phyloP scores from a whole-genome alignment of 139 green algal species.

The Parachlorella kessleri region DNA sequence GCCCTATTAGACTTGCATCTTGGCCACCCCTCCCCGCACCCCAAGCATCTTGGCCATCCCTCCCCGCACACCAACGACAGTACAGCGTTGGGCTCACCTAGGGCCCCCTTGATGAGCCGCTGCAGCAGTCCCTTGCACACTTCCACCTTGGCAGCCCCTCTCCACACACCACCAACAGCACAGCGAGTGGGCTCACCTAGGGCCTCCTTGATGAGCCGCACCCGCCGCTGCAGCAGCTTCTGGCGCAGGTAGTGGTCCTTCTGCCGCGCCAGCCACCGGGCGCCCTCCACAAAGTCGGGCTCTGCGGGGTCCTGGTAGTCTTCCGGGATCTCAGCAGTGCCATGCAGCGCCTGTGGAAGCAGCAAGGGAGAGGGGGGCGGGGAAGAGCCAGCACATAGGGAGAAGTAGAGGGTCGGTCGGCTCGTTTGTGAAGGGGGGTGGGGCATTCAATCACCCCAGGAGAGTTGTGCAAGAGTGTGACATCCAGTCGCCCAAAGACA shows the following conservation, averaged over 20 bases:
- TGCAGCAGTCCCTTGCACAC: too few species aligned
- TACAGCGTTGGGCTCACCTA: too few species aligned
- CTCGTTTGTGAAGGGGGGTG: background rate
- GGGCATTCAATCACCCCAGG: background rate
- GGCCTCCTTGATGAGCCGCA: conserved; percentile 26
- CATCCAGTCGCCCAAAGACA: background rate
- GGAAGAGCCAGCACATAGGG: background rate
- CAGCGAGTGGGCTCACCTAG: conserved; percentile 40
- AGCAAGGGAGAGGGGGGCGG: background rate
- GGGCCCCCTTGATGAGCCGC: conserved; percentile 23
- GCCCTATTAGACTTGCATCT: too few species aligned
- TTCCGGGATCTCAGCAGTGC: conserved; percentile 13
- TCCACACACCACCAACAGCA: too few species aligned
- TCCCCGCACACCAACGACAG: too few species aligned
- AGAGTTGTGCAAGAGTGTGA: background rate
- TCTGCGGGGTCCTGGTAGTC: conserved; percentile 10
- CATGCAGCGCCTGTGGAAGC: conserved; percentile 20
- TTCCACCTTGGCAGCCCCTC: too few species aligned
- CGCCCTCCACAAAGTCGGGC: conserved; percentile 24
- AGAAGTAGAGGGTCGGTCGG: background rate
- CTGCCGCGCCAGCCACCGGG: conserved; percentile 30
- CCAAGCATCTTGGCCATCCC: too few species aligned
- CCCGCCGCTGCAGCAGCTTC: conserved; percentile 28
- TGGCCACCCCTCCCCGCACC: too few species aligned
- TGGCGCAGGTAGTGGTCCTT: conserved; percentile 29